phyloP scores from a whole-genome alignment of 257 asterid species.

The Parsonsia alboflavescens region DNA sequence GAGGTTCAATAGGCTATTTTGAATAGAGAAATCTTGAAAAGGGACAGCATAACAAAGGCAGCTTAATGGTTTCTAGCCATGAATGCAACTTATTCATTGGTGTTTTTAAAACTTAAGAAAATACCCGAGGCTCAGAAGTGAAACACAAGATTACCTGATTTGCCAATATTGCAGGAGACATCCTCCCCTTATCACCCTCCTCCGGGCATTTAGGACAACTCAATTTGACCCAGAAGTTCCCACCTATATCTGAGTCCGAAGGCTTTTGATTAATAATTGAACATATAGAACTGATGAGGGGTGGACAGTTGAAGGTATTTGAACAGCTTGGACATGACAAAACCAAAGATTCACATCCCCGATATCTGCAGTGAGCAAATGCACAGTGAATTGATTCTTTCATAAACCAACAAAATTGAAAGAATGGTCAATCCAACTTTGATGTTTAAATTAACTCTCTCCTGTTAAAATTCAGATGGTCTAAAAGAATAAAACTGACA shows the following conservation, averaged over 20 bases:
- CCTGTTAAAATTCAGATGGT: neutral
- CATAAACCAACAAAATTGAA: neutral
- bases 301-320: slow-evolving; percentile 52
- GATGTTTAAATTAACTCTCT: neutral
- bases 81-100: neutral
- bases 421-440: neutral
- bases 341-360: slow-evolving; percentile 72
- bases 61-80: neutral
- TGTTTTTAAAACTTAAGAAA: neutral
- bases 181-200: slow-evolving; percentile 54
- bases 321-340: slow-evolving; percentile 89
- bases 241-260: slow-evolving; percentile 30
- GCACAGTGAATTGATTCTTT: neutral
- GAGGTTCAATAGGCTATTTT: neutral
- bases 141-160: slow-evolving; percentile 58
- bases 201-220: slow-evolving; percentile 85
- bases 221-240: slow-evolving; percentile 67
- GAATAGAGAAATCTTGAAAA: neutral
- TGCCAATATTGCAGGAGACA: slow-evolving; percentile 62
- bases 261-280: slow-evolving; percentile 46
- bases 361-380: slow-evolving; percentile 53
- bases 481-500: neutral
- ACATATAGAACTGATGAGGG: slow-evolving; percentile 61
- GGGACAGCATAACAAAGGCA: neutral
- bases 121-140: slow-evolving; percentile 1